phyloP scores from a whole-genome alignment of 148 eudicot genomes.

The Hydrangea macrophylla region DNA sequence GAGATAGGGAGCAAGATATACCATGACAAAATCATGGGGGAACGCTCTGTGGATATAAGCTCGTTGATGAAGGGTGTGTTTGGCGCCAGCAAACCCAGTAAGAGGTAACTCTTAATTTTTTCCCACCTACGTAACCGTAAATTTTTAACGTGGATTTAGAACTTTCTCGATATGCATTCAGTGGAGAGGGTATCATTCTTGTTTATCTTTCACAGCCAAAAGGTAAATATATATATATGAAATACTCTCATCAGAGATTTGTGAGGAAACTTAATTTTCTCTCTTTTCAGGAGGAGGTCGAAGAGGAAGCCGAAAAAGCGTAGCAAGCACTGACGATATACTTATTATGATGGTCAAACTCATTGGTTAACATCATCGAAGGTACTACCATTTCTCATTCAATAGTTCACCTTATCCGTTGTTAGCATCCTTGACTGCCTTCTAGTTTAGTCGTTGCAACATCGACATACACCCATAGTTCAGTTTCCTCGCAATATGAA shows the following conservation, averaged over 20 bases:
- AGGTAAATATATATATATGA: not conserved
- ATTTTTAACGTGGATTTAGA: not conserved
- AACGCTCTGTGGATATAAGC: conserved; percentile 60
- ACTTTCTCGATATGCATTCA: not conserved
- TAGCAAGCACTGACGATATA: conserved; percentile 15
- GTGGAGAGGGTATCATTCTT: not conserved
- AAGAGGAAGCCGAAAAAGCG: conserved; percentile 46
- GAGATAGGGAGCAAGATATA: conserved; percentile 90
- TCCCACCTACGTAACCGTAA: too few relatives aligned
- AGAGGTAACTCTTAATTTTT: conserved; percentile 67
- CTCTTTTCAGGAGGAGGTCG: conserved; percentile 38
- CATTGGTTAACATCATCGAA: not conserved
- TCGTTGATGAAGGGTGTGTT: conserved; percentile 73
- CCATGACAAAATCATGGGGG: conserved; percentile 74
- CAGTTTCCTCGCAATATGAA: not conserved
- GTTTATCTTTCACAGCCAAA: not conserved
- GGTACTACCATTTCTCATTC: not conserved
- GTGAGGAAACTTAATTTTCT: not conserved
- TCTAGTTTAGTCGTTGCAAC: too few relatives aligned
- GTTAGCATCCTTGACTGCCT: not conserved
- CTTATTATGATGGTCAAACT: not conserved
- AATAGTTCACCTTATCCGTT: not conserved
- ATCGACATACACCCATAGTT: too few relatives aligned
- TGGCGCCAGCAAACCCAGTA: conserved; percentile 50
- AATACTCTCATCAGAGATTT: not conserved